Evolutionary conservation across 768 basidiomycete species (phyloP).

Genomic region (Hericium coralloides): DNA sequence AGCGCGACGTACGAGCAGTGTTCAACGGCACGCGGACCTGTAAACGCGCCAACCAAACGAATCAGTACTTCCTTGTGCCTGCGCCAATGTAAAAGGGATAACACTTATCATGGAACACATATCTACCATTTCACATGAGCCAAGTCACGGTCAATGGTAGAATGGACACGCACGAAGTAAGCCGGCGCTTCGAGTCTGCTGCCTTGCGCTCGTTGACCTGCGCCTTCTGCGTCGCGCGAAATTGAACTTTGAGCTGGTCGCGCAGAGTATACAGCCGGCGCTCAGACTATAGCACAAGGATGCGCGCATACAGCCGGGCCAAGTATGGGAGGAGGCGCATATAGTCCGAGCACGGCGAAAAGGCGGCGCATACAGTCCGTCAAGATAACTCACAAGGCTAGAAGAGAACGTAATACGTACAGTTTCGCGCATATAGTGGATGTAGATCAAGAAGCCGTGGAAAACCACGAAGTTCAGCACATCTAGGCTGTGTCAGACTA

Average conservation of each 20-base stretch:
- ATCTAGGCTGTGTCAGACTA: constrained; percentile 27
- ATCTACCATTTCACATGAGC: constrained; percentile 28
- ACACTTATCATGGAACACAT: constrained; percentile 71
- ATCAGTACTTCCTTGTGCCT: constrained; percentile 16
- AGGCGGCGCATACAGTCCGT: too few relatives aligned
- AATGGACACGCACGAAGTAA: constrained; percentile 61
- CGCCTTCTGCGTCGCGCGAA: constrained; percentile 52
- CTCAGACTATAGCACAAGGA: constrained; percentile 24
- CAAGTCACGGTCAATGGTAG: constrained; percentile 11
- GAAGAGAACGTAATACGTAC: constrained; percentile 15
- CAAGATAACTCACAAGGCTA: background rate
- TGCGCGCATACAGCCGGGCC: too few relatives aligned
- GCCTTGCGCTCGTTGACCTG: constrained; percentile 54
- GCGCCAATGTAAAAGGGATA: constrained; percentile 20
- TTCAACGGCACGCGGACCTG: constrained; percentile 79
- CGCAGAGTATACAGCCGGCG: constrained; percentile 40
- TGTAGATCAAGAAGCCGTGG: constrained; percentile 72
- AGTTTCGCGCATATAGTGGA: constrained; percentile 38
- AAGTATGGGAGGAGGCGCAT: too few relatives aligned
- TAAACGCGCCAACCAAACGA: constrained; percentile 17
- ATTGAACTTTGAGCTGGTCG: constrained; percentile 46
- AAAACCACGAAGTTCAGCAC: constrained; percentile 70
- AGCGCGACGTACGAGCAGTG: constrained; percentile 42
- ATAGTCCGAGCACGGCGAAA: too few relatives aligned
- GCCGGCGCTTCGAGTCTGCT: constrained; percentile 73